Base-by-base conservation (phyloP, 73 alveolate genomes). In the Paramecium sexaurelia region DNA sequence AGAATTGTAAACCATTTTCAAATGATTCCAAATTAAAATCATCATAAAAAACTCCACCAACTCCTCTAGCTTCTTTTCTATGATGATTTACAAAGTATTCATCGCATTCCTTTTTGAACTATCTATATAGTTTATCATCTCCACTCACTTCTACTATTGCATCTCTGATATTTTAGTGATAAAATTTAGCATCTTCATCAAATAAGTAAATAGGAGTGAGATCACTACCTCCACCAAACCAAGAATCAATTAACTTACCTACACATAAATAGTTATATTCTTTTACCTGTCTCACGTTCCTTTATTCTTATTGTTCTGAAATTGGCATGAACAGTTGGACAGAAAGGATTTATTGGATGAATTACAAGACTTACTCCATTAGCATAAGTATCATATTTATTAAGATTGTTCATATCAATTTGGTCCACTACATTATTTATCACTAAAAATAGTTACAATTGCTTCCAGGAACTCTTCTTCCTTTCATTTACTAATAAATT, bases 151-250 rank as follows among this genome's bases (percentile, higher is more conserved):
- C 84, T 3, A 85, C 57, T 11, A 95, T 86, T 19, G 93, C 93
- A 22, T 78, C 75, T 61, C 84, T 86, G 11, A 85, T 55, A n/a
- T 78, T 92, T n/a, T 39, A 6, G 40, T 95, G 97, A 86, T 91
- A 96, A 41, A 78, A 78, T 35, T 73, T 93, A 41, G 95, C 95
- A 78, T 93, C 97, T 22, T 68, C 96, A 57, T 87, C 95, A 33
- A 86, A 87, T 36, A 96, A 82, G 45, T 95, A 96, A 78, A 88
- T 92, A 8, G 99, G 99, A 13, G 99, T 96, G 40, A 96, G 87
- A 78, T 95, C 99, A 45, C 97, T 84, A n/a, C 98, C 98, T 0
- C 99, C 99, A 7, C 98, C 99, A 68, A 95, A 93, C 99, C 99
- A 96, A 39, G 95, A 92, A 39, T 89, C 96, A 27, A 84, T 86